phyloP scores from a whole-genome alignment of 208 protist species.

The Crithidia brevicula region DNA sequence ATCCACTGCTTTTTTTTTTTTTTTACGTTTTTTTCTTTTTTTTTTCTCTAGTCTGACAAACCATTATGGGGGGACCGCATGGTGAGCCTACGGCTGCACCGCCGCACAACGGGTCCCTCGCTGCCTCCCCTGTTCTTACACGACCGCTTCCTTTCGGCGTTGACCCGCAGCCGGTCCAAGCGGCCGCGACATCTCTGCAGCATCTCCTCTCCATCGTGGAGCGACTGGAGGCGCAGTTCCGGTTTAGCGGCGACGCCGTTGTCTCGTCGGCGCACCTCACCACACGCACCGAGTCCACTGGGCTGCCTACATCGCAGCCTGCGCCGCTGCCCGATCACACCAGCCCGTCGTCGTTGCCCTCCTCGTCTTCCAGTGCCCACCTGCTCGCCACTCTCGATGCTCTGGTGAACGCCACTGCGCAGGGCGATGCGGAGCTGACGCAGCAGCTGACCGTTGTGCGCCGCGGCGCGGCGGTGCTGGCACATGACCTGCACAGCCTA shows the following conservation, averaged over 20 bases:
- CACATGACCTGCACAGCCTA: conserved; percentile 24
- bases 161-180: not conserved
- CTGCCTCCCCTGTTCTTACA: conserved; percentile 1
- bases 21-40: too few relatives aligned
- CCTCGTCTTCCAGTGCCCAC: not conserved
- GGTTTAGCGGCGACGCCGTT: conserved; percentile 4
- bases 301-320: not conserved
- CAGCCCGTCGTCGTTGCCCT: not conserved
- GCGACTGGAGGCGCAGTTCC: not conserved
- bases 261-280: not conserved
- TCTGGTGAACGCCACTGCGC: conserved; percentile 15
- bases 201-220: not conserved
- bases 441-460: conserved; percentile 34
- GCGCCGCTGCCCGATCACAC: not conserved
- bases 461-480: conserved; percentile 27
- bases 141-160: not conserved
- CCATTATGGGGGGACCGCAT: not conserved
- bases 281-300: not conserved
- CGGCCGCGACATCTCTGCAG: conserved; percentile 3
- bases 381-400: conserved; percentile 27
- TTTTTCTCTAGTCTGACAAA: conserved; percentile 3
- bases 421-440: conserved; percentile 35
- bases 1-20: too few relatives aligned
- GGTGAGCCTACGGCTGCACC: not conserved
- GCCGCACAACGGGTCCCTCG: not conserved